phyloP scores from a whole-genome alignment of 2,329 filamentous ascomycete species.

The Aspergillus neoniger region DNA sequence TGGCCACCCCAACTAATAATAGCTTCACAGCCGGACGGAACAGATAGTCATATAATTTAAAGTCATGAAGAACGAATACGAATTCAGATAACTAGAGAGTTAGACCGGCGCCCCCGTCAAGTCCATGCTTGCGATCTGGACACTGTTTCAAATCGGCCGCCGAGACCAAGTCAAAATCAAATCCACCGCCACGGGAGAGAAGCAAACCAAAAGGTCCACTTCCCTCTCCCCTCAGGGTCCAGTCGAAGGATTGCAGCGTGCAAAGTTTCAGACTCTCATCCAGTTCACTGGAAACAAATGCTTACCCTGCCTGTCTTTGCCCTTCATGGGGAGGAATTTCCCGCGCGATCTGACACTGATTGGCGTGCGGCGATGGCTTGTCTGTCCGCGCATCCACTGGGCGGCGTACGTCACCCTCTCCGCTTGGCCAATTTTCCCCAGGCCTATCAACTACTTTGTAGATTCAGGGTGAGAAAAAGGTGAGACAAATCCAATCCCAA shows the following conservation, averaged over 20 bases:
- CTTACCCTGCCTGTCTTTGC: background rate
- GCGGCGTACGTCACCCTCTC: slow-evolving; percentile 7
- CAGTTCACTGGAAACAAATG: background rate
- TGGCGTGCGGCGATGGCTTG: background rate
- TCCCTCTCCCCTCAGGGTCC: background rate
- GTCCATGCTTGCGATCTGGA: slow-evolving; percentile 11
- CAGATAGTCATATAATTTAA: too few relatives aligned
- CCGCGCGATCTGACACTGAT: slow-evolving; percentile 2
- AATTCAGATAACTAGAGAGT: too few relatives aligned
- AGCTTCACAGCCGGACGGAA: background rate
- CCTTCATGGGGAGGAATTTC: background rate
- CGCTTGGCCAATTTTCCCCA: background rate
- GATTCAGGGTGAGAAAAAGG: background rate
- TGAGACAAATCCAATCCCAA: background rate
- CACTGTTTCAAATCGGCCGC: slow-evolving; percentile 12
- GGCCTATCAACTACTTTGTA: background rate
- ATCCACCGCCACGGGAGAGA: slow-evolving; percentile 1
- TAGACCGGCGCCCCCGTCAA: background rate
- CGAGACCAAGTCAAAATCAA: background rate
- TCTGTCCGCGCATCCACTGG: background rate
- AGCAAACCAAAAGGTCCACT: slow-evolving; percentile 1
- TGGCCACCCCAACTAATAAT: slow-evolving; percentile 1
- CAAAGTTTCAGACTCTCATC: background rate
- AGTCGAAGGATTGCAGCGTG: slow-evolving; percentile 1
- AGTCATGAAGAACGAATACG: too few relatives aligned